A percentile compares a stretch with the other conserved stretches of the same genome.
Conservation (phyloP, 805 yeast genomes). For the Wickerhamomyces bisporus region DNA sequence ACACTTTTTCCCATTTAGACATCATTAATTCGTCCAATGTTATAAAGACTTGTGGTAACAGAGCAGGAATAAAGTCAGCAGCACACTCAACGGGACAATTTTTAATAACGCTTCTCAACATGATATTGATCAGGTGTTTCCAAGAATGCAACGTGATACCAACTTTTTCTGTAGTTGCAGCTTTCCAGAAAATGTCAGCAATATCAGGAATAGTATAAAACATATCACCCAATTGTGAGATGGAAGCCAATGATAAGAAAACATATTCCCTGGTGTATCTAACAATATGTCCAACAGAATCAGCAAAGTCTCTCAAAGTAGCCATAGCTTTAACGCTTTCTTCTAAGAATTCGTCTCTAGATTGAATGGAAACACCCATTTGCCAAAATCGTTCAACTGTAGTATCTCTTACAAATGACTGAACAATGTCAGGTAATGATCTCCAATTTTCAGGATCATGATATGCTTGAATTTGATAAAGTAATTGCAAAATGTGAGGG, state of each 20-base stretch:
- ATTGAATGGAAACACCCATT: constrained; percentile 91
- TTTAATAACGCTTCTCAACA: constrained; percentile 78
- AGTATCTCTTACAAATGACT: constrained; percentile 83
- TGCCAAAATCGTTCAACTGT: constrained; percentile 97
- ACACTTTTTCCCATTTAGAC: constrained; percentile 70
- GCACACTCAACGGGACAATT: constrained; percentile 78
- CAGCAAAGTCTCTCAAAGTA: constrained; percentile 94
- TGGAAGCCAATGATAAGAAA: constrained; percentile 81
- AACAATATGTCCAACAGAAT: constrained; percentile 92
- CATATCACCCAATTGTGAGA: constrained; percentile 84
- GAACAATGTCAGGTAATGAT: constrained; percentile 82
- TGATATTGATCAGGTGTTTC: constrained; percentile 93
- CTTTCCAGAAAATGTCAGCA: constrained; percentile 72
- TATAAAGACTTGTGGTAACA: constrained; percentile 69
- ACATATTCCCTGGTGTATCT: constrained; percentile 96
- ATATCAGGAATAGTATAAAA: constrained; percentile 81
- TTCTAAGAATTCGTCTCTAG: constrained; percentile 89
- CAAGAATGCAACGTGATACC: constrained; percentile 94
- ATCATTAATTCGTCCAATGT: constrained; percentile 72
- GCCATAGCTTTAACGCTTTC: constrained; percentile 92
- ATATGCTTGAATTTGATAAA: constrained; percentile 89
- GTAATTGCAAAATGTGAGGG: constrained; percentile 82
- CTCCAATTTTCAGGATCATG: constrained; percentile 93
- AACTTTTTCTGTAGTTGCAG: constrained; percentile 65
- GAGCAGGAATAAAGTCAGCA: constrained; percentile 63